Percentiles rank a stretch among this genome's conserved stretches.
phyloP scores from a whole-genome alignment of 768 basidiomycete species.

The Russula lepida region DNA sequence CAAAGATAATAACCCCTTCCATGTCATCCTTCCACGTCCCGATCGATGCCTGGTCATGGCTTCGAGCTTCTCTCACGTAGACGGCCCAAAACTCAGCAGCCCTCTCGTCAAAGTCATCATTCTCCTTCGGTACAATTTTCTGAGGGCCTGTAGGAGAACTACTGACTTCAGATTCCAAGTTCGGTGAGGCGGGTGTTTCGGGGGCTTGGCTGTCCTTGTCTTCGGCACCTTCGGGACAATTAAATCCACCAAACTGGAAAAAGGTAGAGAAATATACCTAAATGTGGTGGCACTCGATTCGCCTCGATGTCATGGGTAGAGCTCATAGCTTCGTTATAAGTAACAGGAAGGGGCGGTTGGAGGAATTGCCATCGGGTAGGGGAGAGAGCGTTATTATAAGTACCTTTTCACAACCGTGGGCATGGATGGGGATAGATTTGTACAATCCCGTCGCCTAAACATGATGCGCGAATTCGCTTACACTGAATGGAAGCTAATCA shows the following conservation, averaged over 20 bases:
- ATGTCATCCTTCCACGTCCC: conserved; percentile 36
- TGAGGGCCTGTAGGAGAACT: too few species aligned
- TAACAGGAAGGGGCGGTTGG: background rate
- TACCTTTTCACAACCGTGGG: too few species aligned
- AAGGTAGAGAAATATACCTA: background rate
- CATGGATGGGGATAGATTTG: background rate
- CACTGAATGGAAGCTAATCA: background rate
- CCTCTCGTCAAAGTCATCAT: conserved; percentile 28
- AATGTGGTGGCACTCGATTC: background rate
- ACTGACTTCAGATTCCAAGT: background rate
- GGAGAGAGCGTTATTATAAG: background rate
- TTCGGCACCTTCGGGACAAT: background rate
- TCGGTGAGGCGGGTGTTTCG: background rate
- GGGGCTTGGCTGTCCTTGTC: background rate
- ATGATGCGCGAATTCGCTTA: too few species aligned
- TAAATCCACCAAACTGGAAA: background rate
- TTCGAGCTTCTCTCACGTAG: conserved; percentile 31
- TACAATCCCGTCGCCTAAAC: background rate
- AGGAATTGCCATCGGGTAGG: too few species aligned
- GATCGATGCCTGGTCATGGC: conserved; percentile 26
- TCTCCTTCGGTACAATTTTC: background rate
- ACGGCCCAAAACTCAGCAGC: conserved; percentile 34
- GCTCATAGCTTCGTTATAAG: background rate
- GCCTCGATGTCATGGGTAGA: background rate
- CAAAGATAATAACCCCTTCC: conserved; percentile 36